Conservation (phyloP, 352 stramenopile genomes). For the Globisporangium nagaii region DNA sequence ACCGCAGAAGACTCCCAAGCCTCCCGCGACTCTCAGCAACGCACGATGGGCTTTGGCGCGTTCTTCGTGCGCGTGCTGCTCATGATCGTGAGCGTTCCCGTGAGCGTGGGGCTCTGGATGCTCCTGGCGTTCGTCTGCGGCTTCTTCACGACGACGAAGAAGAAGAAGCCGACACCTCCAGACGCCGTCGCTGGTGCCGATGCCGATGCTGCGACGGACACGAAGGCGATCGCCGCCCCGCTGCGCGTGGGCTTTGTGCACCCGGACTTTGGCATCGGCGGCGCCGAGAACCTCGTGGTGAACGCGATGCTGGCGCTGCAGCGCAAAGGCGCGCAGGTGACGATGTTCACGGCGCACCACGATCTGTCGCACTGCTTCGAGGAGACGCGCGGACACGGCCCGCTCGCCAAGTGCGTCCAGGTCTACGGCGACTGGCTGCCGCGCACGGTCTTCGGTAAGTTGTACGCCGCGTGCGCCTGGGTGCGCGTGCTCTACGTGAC, state of each 20-base stretch:
- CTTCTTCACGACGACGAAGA: slow-evolving; percentile 7
- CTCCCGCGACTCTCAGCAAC: not conserved
- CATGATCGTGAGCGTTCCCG: slow-evolving; percentile 8
- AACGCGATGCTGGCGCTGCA: slow-evolving; percentile 88
- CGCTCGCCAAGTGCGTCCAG: slow-evolving; percentile 70
- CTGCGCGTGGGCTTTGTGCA: slow-evolving; percentile 94
- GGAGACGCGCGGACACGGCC: slow-evolving; percentile 82
- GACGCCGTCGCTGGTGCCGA: too few species aligned
- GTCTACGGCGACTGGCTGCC: slow-evolving; percentile 95
- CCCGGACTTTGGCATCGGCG: slow-evolving; percentile 97
- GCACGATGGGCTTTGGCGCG: too few species aligned
- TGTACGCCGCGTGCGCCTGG: slow-evolving; percentile 92
- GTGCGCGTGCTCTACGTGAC: slow-evolving; percentile 93
- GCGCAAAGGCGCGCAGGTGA: slow-evolving; percentile 73
- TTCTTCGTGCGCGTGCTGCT: slow-evolving; percentile 8
- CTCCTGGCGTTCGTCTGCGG: slow-evolving; percentile 8
- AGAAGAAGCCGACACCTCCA: not conserved
- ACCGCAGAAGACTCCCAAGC: not conserved
- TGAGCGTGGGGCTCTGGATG: slow-evolving; percentile 8
- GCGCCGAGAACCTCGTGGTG: slow-evolving; percentile 93
- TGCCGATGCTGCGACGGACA: too few species aligned
- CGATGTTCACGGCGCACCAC: slow-evolving; percentile 96
- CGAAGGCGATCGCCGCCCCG: not conserved
- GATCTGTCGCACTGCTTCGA: slow-evolving; percentile 94
- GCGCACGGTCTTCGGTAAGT: slow-evolving; percentile 75